Percentiles rank a stretch among this genome's conserved stretches.
These are phyloP conservation scores for Xanthoconium separans DNA, from an alignment of 1,284 basidiomycete species.

Conservation along the genomic window DNA sequence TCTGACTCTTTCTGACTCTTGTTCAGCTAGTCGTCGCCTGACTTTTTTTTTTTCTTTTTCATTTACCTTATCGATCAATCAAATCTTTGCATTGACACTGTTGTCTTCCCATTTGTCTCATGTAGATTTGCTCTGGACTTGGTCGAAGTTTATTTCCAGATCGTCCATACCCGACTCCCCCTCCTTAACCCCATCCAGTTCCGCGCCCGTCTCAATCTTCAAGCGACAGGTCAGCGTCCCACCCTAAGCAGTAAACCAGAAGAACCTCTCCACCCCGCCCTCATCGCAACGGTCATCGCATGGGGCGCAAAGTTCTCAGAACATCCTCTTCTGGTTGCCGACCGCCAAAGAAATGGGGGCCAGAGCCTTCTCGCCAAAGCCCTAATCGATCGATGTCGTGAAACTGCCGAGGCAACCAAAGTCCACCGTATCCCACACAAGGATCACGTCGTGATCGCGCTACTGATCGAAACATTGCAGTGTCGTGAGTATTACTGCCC, in stretches of 20 bases:
- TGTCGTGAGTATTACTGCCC: slow-evolving; percentile 58
- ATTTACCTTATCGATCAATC: slow-evolving; percentile 27
- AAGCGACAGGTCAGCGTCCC: slow-evolving; percentile 33
- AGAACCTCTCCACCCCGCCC: slow-evolving; percentile 60
- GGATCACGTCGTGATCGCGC: slow-evolving; percentile 77
- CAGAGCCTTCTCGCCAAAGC: slow-evolving; percentile 78
- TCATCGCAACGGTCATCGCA: slow-evolving; percentile 86
- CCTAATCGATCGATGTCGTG: slow-evolving; percentile 75
- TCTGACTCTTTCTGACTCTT: slow-evolving; percentile 15
- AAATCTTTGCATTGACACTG: slow-evolving; percentile 19
- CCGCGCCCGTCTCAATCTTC: slow-evolving; percentile 60
- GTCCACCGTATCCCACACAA: slow-evolving; percentile 77
- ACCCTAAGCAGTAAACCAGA: slow-evolving; percentile 23
- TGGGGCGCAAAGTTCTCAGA: slow-evolving; percentile 94
- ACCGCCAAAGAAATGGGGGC: slow-evolving; percentile 67
- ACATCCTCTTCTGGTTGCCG: slow-evolving; percentile 75
- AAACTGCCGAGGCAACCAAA: slow-evolving; percentile 82
- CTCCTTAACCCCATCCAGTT: slow-evolving; percentile 78
- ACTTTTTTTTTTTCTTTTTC: slow-evolving; percentile 9
- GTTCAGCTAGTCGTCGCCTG: slow-evolving; percentile 9
- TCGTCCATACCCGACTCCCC: slow-evolving; percentile 81
- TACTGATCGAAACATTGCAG: slow-evolving; percentile 77
- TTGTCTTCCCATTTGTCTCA: slow-evolving; percentile 10
- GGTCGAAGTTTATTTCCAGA: slow-evolving; percentile 87
- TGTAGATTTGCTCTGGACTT: slow-evolving; percentile 82